phyloP scores from a whole-genome alignment of 2,329 filamentous ascomycete genomes.

The Apiospora malaysiana region DNA sequence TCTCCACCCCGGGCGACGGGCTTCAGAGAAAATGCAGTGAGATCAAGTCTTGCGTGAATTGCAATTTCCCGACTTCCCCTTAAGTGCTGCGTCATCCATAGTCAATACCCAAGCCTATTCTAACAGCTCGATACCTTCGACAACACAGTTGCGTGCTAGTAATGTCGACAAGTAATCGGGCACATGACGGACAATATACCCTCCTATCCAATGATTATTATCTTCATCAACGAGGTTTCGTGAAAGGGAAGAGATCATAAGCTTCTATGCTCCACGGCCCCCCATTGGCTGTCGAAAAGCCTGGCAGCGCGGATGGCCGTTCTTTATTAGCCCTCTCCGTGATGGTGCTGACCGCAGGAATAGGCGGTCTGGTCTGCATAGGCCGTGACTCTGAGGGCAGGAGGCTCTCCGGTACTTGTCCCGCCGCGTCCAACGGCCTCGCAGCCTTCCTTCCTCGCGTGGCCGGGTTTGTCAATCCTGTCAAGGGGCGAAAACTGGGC shows the following conservation, averaged over 20 bases:
- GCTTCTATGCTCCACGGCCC: conserved; percentile 75
- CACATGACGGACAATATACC: not conserved
- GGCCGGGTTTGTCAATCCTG: conserved; percentile 49
- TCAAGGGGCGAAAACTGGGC: not conserved
- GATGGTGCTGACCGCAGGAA: not conserved
- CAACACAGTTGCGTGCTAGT: not conserved
- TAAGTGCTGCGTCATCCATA: not conserved
- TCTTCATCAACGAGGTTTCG: conserved; percentile 28
- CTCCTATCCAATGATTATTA: not conserved
- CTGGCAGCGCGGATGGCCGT: conserved; percentile 41
- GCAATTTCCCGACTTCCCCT: not conserved
- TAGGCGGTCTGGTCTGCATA: not conserved
- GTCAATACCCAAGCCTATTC: not conserved
- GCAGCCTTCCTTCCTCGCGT: conserved; percentile 60
- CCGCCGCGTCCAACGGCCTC: conserved; percentile 56
- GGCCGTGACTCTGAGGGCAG: conserved; percentile 30
- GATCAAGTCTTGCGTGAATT: not conserved
- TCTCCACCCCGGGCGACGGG: conserved; percentile 1
- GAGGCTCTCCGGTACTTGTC: conserved; percentile 49
- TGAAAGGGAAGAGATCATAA: conserved; percentile 67
- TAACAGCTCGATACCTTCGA: not conserved
- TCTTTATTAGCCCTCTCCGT: conserved; percentile 25
- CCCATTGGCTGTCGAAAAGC: conserved; percentile 56
- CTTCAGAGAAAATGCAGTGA: not conserved
- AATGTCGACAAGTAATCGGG: not conserved